These are phyloP conservation scores for Euphrasia confusa DNA, from an alignment of 257 asterid species.

Conservation along the genomic window DNA sequence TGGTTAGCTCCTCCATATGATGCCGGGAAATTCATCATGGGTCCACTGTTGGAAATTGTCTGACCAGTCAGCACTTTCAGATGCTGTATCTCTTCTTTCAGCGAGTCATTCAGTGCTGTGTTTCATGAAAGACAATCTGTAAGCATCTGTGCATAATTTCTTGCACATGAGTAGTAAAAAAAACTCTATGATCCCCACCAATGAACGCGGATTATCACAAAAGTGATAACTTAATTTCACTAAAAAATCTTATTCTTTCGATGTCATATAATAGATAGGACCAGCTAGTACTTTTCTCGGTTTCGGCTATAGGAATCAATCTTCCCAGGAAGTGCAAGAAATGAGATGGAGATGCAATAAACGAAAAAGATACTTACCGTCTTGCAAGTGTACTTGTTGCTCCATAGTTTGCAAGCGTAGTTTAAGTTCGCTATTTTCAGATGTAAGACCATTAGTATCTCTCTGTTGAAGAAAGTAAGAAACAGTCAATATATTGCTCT, in stretches of 20 bases:
- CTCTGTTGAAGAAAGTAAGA: slow-evolving; percentile 49
- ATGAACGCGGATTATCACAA: too few species aligned
- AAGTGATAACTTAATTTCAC: too few species aligned
- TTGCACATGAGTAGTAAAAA: too few species aligned
- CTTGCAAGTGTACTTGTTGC: slow-evolving; percentile 94
- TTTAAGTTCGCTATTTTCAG: slow-evolving; percentile 91
- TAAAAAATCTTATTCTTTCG: too few species aligned
- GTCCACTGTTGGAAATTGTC: slow-evolving; percentile 52
- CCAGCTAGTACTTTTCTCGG: not conserved
- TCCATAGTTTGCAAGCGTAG: slow-evolving; percentile 87
- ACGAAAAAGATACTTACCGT: slow-evolving; percentile 51
- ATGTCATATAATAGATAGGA: too few species aligned
- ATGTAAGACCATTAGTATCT: slow-evolving; percentile 81
- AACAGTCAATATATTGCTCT: slow-evolving; percentile 17
- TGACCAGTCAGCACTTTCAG: slow-evolving; percentile 80
- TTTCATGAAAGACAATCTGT: slow-evolving; percentile 1
- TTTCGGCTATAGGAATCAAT: not conserved
- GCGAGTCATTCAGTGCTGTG: slow-evolving; percentile 79
- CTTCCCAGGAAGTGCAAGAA: slow-evolving; percentile 11
- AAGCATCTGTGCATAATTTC: too few species aligned
- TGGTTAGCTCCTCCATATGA: slow-evolving; percentile 52
- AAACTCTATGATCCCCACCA: too few species aligned
- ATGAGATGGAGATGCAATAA: not conserved
- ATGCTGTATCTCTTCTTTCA: slow-evolving; percentile 85
- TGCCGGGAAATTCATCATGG: slow-evolving; percentile 62